Evolutionary conservation across 2,329 filamentous ascomycete species (phyloP).

Genomic region (Botrytis medusae): DNA sequence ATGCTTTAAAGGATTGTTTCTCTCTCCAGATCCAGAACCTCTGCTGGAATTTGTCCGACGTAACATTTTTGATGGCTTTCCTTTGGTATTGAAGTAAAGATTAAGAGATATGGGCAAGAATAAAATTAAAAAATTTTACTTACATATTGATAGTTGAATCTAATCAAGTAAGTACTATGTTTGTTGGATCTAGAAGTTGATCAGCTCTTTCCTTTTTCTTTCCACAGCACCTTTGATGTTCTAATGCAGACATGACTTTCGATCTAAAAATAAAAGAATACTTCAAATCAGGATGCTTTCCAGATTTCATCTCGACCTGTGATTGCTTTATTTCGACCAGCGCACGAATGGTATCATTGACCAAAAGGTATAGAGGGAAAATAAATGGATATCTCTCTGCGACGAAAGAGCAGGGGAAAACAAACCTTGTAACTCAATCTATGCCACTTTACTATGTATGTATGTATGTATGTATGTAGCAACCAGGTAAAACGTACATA

Average conservation of each 20-base stretch:
- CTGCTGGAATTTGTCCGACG: slow-evolving; percentile 16
- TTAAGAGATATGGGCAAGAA: background rate
- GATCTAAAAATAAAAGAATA: background rate
- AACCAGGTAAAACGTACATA: too few species aligned
- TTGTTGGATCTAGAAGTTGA: background rate
- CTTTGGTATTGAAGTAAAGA: background rate
- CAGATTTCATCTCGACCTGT: background rate
- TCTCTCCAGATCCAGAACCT: slow-evolving; percentile 16
- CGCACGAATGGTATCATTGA: background rate
- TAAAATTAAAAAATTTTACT: background rate
- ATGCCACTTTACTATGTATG: background rate
- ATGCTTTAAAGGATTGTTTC: slow-evolving; percentile 16
- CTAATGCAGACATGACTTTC: background rate
- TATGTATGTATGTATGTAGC: background rate
- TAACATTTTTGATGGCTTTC: background rate
- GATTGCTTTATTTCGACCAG: too few species aligned
- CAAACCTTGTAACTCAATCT: background rate
- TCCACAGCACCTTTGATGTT: background rate
- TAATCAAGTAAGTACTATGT: slow-evolving; percentile 9
- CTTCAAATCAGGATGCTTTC: background rate
- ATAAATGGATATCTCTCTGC: background rate
- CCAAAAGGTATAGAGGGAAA: background rate
- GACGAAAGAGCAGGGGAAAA: background rate
- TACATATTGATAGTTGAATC: slow-evolving; percentile 11
- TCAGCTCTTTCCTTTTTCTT: slow-evolving; percentile 12